Base-by-base conservation (phyloP, 2,329 filamentous ascomycete genomes). In the Fusarium verrucosum region DNA sequence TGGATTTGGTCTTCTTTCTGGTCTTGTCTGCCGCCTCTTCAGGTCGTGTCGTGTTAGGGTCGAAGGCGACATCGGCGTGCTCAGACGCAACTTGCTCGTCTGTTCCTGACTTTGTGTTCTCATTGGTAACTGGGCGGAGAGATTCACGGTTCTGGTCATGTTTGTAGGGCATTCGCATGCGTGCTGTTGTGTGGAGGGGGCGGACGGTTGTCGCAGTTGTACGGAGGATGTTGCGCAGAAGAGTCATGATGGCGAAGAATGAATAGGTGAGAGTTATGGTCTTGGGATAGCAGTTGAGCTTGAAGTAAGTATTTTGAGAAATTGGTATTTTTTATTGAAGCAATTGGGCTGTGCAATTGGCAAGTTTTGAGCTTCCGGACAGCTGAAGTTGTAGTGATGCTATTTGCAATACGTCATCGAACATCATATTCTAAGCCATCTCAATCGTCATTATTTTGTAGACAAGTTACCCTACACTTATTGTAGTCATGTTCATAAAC, bases 101-200 rank as follows among this genome's bases (percentile, higher is more conserved):
- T 0, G 85, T 86, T 5, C 87, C 90, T 45, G 86, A 87, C 72
- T 89, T 87, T 55, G 86, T 86, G 76, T 89, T 86, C 73, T 96
- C 91, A 50, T 83, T 86, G 4, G 84, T 77, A 30, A 85, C 81
- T 0, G 90, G 87, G 57, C 89, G 85, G 30, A 96, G 82, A 4
- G 82, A 82, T 63, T 89, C 83, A 47, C 87, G 84, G 72, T 89
- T 83, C 65, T 84, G 81, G 46, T 79, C 75, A 69, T 84, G 79
- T 63, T 86, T 86, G 74, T 83, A 83, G 5, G 82, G 73, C 5
- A 62, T 37, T 10, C 65, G 63, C 13, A 66, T 30, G 20, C 57
- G 38, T 3, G 73, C 17, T 0, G 77, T 74, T 28, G 70, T 68
- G 69, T 80, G 78, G 40, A 80, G 75, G 17, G 68, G 64, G 4